Base-by-base conservation (phyloP, 768 basidiomycete species). In the Leccinum rimulosum region DNA sequence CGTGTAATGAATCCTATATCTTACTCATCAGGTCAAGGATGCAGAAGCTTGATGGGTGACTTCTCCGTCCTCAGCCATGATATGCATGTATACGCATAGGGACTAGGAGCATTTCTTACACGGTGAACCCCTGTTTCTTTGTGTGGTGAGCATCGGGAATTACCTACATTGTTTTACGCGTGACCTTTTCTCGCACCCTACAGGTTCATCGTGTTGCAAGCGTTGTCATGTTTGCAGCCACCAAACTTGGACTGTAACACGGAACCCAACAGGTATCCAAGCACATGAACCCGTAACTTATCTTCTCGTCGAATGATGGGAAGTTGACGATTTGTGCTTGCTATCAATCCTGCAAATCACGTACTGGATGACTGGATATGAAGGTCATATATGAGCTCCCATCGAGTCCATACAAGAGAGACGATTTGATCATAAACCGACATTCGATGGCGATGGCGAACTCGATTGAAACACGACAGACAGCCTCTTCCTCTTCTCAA, bases 101-200 rank as follows among this genome's bases (percentile, higher is more conserved):
- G 15, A 79, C 82, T 0, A 48, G 85, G 85, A 1, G 79, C 79
- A 6, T 71, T 86, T 19, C 71, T 86, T 3, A 77, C 81, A 2
- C 60, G 85, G 85, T 84, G 82, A 80, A 50, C 81, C 84, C 5
- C 77, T 79, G 8, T 57, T 84, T 19, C 82, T 84, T 61, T 74
- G 79, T 38, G 84, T 82, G 54, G 70, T 76, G 61, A 57, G 65
- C 49, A 38, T 50, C n/a, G 33, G 14, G 4, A 25, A 51, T n/a
- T 1, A 12, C 31, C 4, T 33, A 0, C 11, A 33, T 19, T 38
- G 3, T 49, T 17, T 38, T 30, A 28, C 28, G 6, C 22, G 52
- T 65, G 55, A 62, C 36, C 45, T 43, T 45, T 36, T 40, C 4
- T 36, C 51, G 10, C 48, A 14, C 36, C 19, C 10, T 25, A 70